phyloP scores from a whole-genome alignment of 2,329 filamentous ascomycete species.

The Cladosporium colombiae region DNA sequence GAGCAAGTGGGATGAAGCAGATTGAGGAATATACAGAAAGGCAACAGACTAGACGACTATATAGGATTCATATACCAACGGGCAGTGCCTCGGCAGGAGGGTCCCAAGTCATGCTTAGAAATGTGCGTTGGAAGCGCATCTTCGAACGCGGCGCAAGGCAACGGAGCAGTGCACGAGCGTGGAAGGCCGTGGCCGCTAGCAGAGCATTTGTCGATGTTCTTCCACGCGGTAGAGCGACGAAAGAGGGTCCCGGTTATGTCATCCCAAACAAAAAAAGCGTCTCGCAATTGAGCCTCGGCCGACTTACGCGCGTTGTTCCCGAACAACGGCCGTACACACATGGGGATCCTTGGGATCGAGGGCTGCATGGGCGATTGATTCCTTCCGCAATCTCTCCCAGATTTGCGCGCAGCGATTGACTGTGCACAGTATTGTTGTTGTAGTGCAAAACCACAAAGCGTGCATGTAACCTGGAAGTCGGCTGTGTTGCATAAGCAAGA shows the following conservation, averaged over 20 bases:
- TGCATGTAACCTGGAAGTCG: neutral
- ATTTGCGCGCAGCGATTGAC: neutral
- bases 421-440: neutral
- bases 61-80: neutral
- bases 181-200: constrained; percentile 3
- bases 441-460: neutral
- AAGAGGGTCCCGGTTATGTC: constrained; percentile 14
- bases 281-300: constrained; percentile 12
- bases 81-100: constrained; percentile 6
- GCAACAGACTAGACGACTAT: neutral
- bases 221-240: neutral
- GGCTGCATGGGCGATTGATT: neutral
- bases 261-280: constrained; percentile 6
- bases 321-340: constrained; percentile 14
- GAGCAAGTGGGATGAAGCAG: neutral
- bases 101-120: constrained; percentile 14
- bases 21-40: neutral
- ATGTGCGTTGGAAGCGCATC: neutral
- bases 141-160: neutral
- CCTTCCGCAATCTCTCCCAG: neutral
- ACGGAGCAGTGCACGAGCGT: constrained; percentile 19
- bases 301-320: neutral
- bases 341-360: neutral
- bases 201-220: constrained; percentile 16
- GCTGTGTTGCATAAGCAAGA: constrained; percentile 14